Base-by-base conservation (phyloP, 495 filamentous ascomycete species). In the Rhypophila decipiens region DNA sequence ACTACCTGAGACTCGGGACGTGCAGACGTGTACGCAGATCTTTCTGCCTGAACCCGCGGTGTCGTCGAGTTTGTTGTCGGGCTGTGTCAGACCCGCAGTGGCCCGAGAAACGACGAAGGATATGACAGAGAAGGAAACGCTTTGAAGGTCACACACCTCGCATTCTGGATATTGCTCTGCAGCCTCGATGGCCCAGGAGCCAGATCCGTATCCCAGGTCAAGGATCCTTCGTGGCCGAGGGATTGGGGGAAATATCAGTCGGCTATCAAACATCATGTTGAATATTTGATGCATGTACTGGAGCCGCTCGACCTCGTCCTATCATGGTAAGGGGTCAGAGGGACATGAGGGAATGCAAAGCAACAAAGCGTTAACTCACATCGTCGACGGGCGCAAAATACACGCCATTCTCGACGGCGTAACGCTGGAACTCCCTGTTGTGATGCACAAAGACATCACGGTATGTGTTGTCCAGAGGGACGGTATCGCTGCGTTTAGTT, bases 361-460 rank as follows among this genome's bases (percentile, higher is more conserved):
- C n/a, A n/a, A 8, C n/a, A 48, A 43, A 41, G 44, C 23, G 44
- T 44, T 44, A 23, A 60, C 71, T 63, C 74, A 94, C 91, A 70
- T 91, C 85, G 66, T 97, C 91, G 18, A 93, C 73, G 2, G 91
- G 91, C 24, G 82, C 80, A 53, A 88, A 85, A 56, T 88, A 90
- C 52, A 83, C 79, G 29, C 70, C 70, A 48, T 87, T 75, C 27
- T 87, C 79, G 46, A 96, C 66, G 22, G 87, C 79, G 66, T 80
- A 83, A 56, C 77, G 78, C 55, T 93, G 87, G 65, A 80, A 93
- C 20, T 76, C 73, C 57, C 87, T 76, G 58, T 80, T 79, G 55
- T 86, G 74, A 53, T 86, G 68, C n/a, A 70, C 68, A 24, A 88
- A 66, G 7, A 80, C 82, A 56, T 83, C 73, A 51, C 78, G 72